These are phyloP conservation scores for Ormosia emarginata DNA, from an alignment of 306 rosid species.

Conservation along the genomic window DNA sequence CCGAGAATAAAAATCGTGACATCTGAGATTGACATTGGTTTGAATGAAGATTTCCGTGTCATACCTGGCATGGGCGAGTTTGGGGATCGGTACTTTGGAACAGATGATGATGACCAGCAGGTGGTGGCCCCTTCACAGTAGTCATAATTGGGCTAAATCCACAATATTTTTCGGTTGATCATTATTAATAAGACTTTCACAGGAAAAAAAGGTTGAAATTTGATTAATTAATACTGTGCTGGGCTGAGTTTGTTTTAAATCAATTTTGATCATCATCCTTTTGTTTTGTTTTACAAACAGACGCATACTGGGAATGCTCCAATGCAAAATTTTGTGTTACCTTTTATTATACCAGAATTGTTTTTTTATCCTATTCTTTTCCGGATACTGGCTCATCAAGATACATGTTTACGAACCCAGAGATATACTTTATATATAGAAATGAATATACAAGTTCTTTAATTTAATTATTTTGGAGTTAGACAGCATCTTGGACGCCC, in stretches of 20 bases:
- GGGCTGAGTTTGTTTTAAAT: conserved; percentile 27
- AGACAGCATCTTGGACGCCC: neutral
- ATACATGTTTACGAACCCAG: neutral
- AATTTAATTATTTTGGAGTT: neutral
- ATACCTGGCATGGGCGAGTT: conserved; percentile 99
- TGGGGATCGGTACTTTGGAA: conserved; percentile 97
- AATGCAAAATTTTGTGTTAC: conserved; percentile 19
- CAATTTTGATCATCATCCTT: conserved; percentile 32
- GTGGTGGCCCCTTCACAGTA: conserved; percentile 42
- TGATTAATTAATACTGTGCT: conserved; percentile 24
- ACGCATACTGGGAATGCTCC: conserved; percentile 1
- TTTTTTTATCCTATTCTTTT: conserved; percentile 5
- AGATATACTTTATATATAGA: conserved; percentile 1
- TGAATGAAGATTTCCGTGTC: conserved; percentile 84
- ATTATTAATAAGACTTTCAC: conserved; percentile 15
- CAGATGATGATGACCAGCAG: conserved; percentile 76
- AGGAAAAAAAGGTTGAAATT: conserved; percentile 21
- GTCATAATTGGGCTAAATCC: conserved; percentile 22
- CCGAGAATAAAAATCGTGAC: conserved; percentile 95
- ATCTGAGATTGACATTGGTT: conserved; percentile 84
- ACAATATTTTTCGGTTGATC: conserved; percentile 15
- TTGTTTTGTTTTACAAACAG: conserved; percentile 11
- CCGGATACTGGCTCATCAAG: neutral
- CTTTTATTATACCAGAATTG: conserved; percentile 1
- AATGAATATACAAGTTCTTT: conserved; percentile 4